A percentile compares a stretch with the other conserved stretches of the same genome.
phyloP scores from a whole-genome alignment of 805 yeast species.

The Brettanomyces bruxellensis region DNA sequence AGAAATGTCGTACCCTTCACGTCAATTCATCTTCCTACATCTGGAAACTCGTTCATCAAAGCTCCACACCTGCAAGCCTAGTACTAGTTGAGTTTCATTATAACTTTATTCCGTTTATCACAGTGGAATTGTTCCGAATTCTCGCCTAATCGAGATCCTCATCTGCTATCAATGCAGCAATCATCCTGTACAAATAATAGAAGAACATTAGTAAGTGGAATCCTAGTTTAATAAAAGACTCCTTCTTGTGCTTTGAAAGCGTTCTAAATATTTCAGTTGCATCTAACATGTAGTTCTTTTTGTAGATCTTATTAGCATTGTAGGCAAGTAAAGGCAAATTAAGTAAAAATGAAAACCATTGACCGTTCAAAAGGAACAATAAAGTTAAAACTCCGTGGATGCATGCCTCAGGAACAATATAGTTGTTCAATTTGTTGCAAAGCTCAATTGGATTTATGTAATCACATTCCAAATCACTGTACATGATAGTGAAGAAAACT shows the following conservation, averaged over 20 bases:
- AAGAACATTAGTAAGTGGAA: constrained; percentile 89
- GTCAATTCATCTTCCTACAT: no score
- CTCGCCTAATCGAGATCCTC: constrained; percentile 19
- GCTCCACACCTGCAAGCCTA: no score
- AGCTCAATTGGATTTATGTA: constrained; percentile 96
- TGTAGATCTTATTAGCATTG: constrained; percentile 71
- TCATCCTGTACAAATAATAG: constrained; percentile 93
- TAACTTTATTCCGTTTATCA: no score
- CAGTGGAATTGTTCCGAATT: no score
- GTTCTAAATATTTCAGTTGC: constrained; percentile 98
- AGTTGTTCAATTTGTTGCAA: constrained; percentile 84
- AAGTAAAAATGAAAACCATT: constrained; percentile 82
- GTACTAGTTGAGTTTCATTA: no score
- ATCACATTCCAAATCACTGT: constrained; percentile 91
- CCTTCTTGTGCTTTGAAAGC: constrained; percentile 85
- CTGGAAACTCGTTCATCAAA: no score
- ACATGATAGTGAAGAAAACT: constrained; percentile 92
- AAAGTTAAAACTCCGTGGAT: constrained; percentile 65
- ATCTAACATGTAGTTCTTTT: constrained; percentile 79
- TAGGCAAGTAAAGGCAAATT: constrained; percentile 78
- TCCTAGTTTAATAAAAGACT: constrained; percentile 81
- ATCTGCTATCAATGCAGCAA: constrained; percentile 80
- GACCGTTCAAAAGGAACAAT: constrained; percentile 75
- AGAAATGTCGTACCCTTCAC: no score
- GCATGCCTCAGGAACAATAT: constrained; percentile 84